Conservation (phyloP, 345 rosid species). For the Heritiera littoralis region DNA sequence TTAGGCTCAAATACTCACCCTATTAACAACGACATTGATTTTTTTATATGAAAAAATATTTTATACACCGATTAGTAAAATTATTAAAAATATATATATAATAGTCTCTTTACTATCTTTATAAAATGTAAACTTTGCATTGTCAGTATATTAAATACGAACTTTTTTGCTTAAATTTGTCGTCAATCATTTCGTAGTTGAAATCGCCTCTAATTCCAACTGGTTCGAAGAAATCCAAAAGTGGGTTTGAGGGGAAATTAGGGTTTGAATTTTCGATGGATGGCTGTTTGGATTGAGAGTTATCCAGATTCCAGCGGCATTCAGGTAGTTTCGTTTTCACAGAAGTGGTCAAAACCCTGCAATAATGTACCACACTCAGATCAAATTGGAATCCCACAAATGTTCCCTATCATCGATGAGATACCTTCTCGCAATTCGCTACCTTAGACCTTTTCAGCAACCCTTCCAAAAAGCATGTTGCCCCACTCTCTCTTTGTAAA, state of each 20-base stretch:
- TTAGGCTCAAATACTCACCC: not conserved
- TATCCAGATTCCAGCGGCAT: not conserved
- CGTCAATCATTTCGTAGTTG: not conserved
- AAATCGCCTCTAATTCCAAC: not conserved
- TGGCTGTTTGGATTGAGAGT: not conserved
- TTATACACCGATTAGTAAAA: too few species aligned
- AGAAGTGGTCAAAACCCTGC: constrained; percentile 12
- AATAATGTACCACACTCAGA: not conserved
- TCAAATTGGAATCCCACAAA: constrained; percentile 8
- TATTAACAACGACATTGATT: not conserved
- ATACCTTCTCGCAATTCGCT: not conserved
- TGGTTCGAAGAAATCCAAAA: not conserved
- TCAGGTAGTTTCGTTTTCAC: constrained; percentile 14
- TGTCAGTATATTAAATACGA: too few species aligned
- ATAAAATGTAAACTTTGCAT: too few species aligned
- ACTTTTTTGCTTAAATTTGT: too few species aligned
- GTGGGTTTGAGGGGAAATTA: not conserved
- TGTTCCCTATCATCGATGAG: not conserved
- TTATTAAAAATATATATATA: too few species aligned
- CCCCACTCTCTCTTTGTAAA: not conserved
- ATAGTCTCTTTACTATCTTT: too few species aligned
- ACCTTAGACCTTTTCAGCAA: not conserved
- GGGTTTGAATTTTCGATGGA: not conserved
- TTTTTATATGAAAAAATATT: not conserved
- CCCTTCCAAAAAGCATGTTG: not conserved